Conservation (phyloP, 805 yeast species). For the Cyberlindnera mrakii region DNA sequence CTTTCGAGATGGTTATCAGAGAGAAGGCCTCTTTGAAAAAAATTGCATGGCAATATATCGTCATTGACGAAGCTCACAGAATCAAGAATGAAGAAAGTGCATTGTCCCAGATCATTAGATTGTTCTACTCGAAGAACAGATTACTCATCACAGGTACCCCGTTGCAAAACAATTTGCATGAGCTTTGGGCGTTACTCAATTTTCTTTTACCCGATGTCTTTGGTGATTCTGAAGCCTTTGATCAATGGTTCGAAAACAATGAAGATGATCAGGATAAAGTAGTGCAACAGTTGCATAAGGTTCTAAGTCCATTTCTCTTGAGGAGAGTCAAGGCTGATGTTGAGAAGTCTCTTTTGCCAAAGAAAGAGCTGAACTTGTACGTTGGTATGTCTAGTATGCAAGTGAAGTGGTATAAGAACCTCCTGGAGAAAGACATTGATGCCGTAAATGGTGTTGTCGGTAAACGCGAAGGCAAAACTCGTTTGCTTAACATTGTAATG, state of each 20-base stretch:
- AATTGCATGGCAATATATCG: conserved; percentile 86
- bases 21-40: conserved; percentile 79
- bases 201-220: conserved; percentile 91
- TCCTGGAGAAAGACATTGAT: conserved; percentile 88
- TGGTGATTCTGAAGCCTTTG: conserved; percentile 85
- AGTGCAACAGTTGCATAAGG: conserved; percentile 83
- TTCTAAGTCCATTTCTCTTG: conserved; percentile 78
- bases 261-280: conserved; percentile 71
- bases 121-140: conserved; percentile 81
- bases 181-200: conserved; percentile 90
- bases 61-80: conserved; percentile 95
- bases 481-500: conserved; percentile 91
- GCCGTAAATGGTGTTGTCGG: conserved; percentile 97
- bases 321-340: conserved; percentile 92
- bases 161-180: conserved; percentile 89
- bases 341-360: conserved; percentile 84
- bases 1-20: conserved; percentile 89
- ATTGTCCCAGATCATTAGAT: conserved; percentile 83
- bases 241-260: conserved; percentile 79
- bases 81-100: conserved; percentile 93
- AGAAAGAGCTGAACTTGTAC: conserved; percentile 83
- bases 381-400: conserved; percentile 97
- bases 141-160: conserved; percentile 94
- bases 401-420: conserved; percentile 80
- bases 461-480: conserved; percentile 86